These are phyloP conservation scores for Typha latifolia DNA, from an alignment of 176 grass and related monocot species.

Conservation along the genomic window DNA sequence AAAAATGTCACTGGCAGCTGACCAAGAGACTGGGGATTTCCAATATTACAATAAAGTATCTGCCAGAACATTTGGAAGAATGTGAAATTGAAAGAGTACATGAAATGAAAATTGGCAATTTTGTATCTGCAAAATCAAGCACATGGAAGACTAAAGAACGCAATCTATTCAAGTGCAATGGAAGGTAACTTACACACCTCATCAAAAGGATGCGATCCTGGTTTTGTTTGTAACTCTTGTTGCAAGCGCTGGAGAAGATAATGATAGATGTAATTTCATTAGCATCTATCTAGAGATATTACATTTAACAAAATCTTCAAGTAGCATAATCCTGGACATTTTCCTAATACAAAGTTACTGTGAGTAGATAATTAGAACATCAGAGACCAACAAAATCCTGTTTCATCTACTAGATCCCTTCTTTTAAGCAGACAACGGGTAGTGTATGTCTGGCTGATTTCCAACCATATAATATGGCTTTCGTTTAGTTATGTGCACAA, in stretches of 20 bases:
- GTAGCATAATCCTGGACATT: neutral
- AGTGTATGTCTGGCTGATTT: no score
- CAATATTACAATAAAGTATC: constrained; percentile 63
- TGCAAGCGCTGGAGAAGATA: constrained; percentile 32
- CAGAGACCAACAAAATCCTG: no score
- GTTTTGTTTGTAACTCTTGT: constrained; percentile 29
- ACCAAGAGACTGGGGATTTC: constrained; percentile 62
- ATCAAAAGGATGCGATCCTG: constrained; percentile 29
- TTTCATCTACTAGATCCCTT: no score
- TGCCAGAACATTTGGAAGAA: constrained; percentile 11
- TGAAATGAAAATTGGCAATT: neutral
- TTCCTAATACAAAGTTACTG: neutral
- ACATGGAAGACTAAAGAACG: no score
- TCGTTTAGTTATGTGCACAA: no score
- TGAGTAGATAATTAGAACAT: no score
- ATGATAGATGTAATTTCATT: neutral
- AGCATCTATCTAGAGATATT: neutral
- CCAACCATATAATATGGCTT: no score
- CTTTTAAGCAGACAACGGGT: no score
- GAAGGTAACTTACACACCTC: constrained; percentile 27
- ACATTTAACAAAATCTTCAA: neutral
- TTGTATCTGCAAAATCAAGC: no score
- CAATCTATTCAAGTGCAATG: no score
- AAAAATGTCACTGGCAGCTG: constrained; percentile 59
- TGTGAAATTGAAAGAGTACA: neutral